phyloP scores from a whole-genome alignment of 1,284 basidiomycete species.

The Fomitiporia mediterranea region DNA sequence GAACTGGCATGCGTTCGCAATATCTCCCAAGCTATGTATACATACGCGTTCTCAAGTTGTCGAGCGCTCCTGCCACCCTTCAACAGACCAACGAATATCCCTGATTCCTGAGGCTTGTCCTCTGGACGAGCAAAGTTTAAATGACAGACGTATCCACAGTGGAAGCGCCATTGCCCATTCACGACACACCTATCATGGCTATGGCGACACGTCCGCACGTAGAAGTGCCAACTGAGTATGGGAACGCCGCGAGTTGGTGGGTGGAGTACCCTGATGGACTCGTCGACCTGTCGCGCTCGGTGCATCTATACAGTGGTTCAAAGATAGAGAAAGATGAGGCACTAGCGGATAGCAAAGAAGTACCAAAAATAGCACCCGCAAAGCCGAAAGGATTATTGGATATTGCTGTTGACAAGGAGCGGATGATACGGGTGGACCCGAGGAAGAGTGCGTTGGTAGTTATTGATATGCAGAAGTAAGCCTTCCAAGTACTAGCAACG shows the following conservation, averaged over 20 bases:
- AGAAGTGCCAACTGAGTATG: constrained; percentile 44
- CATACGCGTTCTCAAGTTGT: neutral
- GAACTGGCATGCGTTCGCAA: neutral
- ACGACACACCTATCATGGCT: constrained; percentile 39
- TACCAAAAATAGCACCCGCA: constrained; percentile 24
- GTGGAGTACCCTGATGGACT: constrained; percentile 63
- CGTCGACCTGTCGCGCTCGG: constrained; percentile 52
- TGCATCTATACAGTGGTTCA: constrained; percentile 30
- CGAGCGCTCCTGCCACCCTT: neutral
- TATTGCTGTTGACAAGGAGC: constrained; percentile 46
- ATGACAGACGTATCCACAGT: neutral
- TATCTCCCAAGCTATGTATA: constrained; percentile 7
- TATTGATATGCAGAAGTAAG: constrained; percentile 72
- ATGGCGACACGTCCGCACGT: constrained; percentile 46
- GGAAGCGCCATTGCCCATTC: constrained; percentile 26
- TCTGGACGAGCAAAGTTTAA: neutral
- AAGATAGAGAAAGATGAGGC: constrained; percentile 27
- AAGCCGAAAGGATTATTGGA: constrained; percentile 42
- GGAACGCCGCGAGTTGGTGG: constrained; percentile 56
- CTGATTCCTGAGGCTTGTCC: no score
- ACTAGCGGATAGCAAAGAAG: neutral
- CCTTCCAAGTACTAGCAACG: neutral
- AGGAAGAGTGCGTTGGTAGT: constrained; percentile 52
- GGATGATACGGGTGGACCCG: constrained; percentile 47
- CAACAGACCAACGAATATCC: no score